Evolutionary conservation across 1,284 basidiomycete genomes (phyloP).

Genomic region (Peniophora sp.): DNA sequence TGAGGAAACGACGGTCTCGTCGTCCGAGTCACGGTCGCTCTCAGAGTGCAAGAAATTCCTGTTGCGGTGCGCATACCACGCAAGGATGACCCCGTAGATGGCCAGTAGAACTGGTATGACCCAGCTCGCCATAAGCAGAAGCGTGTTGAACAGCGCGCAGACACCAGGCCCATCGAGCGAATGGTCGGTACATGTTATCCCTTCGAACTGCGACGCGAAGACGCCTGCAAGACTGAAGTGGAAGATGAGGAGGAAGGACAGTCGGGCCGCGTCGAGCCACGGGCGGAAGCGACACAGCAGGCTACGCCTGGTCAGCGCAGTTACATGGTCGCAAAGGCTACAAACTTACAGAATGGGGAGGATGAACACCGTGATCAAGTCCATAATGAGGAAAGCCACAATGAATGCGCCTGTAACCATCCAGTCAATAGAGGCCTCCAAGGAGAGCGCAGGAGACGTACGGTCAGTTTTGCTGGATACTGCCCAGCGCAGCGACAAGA

Average conservation of each 20-base stretch:
- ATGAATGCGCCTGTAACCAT: constrained; percentile 30
- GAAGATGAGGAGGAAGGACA: constrained; percentile 36
- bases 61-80: background rate
- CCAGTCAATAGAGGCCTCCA: background rate
- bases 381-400: constrained; percentile 35
- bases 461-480: constrained; percentile 29
- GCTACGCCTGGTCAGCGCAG: constrained; percentile 28
- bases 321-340: background rate
- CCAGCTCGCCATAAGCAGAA: constrained; percentile 48
- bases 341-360: constrained; percentile 43
- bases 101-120: constrained; percentile 22
- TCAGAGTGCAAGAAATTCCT: background rate
- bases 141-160: constrained; percentile 42
- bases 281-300: constrained; percentile 42
- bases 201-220: constrained; percentile 34
- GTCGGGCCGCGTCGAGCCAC: constrained; percentile 51
- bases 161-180: constrained; percentile 32
- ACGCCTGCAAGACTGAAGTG: constrained; percentile 44
- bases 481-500: constrained; percentile 31
- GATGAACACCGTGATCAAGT: constrained; percentile 39
- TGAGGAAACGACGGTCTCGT: background rate
- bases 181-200: constrained; percentile 34
- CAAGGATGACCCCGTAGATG: constrained; percentile 13
- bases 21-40: background rate
- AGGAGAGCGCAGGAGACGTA: constrained; percentile 19